phyloP scores from a whole-genome alignment of 345 rosid genomes.

The Ceriops zippeliana region DNA sequence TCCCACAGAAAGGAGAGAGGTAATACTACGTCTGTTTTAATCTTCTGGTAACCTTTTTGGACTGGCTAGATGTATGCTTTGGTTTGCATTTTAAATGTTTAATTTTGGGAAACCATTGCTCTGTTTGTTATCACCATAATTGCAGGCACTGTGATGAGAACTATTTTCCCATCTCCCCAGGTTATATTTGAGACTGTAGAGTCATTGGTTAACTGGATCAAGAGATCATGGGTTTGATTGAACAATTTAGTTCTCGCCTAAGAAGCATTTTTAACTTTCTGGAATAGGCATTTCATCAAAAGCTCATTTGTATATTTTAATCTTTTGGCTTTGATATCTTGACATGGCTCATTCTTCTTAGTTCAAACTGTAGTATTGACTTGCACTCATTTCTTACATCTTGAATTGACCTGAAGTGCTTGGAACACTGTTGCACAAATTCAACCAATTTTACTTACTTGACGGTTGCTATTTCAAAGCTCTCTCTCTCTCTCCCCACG shows the following conservation, averaged over 20 bases:
- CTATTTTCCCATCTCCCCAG: neutral
- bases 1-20: constrained; percentile 88
- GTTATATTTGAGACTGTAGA: neutral
- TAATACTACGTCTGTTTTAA: constrained; percentile 20
- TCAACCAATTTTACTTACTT: too few relatives aligned
- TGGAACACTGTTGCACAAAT: too few relatives aligned
- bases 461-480: too few relatives aligned
- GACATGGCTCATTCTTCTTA: too few relatives aligned
- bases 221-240: neutral
- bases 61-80: neutral
- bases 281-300: neutral
- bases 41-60: neutral
- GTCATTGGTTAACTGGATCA: neutral
- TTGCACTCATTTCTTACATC: too few relatives aligned
- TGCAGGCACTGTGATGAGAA: neutral
- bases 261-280: neutral
- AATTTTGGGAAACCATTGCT: neutral
- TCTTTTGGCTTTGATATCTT: neutral
- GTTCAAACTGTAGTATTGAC: too few relatives aligned
- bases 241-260: neutral
- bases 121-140: neutral
- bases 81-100: neutral
- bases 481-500: too few relatives aligned
- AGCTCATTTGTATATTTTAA: neutral
- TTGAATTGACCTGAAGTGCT: too few relatives aligned